These are phyloP conservation scores for Zangia roseola DNA, from an alignment of 768 basidiomycete species.

Conservation along the genomic window DNA sequence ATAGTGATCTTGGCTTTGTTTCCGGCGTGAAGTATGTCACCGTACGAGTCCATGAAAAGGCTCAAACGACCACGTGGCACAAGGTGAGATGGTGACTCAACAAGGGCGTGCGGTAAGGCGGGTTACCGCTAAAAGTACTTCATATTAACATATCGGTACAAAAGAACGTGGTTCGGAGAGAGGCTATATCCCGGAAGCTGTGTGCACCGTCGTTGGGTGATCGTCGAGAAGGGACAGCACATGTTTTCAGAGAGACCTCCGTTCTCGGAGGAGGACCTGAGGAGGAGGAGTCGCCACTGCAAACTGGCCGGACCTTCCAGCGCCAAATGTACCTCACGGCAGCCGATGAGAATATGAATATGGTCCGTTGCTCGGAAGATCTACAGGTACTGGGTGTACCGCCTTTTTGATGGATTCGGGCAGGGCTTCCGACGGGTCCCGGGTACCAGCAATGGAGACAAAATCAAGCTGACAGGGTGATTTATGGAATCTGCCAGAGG, in stretches of 20 bases:
- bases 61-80: not conserved
- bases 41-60: not conserved
- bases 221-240: constrained; percentile 17
- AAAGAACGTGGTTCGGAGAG: not conserved
- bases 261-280: too few relatives aligned
- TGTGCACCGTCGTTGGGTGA: constrained; percentile 3
- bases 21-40: not conserved
- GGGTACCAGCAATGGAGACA: not conserved
- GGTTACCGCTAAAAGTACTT: not conserved
- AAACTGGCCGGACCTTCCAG: too few relatives aligned
- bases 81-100: constrained; percentile 3
- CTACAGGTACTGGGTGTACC: constrained; percentile 15
- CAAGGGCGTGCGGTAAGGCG: not conserved
- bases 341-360: too few relatives aligned
- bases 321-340: not conserved
- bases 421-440: constrained; percentile 7
- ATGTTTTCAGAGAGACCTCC: not conserved
- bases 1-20: not conserved
- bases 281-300: too few relatives aligned
- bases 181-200: constrained; percentile 11
- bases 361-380: constrained; percentile 6
- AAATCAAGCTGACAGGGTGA: not conserved
- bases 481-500: constrained; percentile 3
- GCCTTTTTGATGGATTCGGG: constrained; percentile 15
- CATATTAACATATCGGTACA: constrained; percentile 3